Conservation (phyloP, 495 filamentous ascomycete species). For the Viridothelium virens region DNA sequence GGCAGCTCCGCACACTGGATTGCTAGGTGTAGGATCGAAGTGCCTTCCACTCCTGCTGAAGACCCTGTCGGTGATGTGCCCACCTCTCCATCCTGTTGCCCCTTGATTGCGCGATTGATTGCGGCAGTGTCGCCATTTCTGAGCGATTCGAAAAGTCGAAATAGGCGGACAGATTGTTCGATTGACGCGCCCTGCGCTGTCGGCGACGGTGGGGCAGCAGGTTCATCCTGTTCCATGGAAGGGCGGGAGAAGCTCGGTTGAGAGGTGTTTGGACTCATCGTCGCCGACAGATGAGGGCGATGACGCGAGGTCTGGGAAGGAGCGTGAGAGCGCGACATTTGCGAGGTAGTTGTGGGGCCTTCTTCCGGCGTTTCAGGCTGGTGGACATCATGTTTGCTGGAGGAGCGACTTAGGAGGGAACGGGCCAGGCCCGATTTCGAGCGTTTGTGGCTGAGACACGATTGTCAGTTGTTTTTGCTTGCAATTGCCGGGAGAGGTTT, state of each 20-base stretch:
- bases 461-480: neutral
- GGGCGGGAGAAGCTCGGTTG: constrained; percentile 12
- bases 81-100: constrained; percentile 36
- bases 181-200: constrained; percentile 51
- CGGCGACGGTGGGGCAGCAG: constrained; percentile 21
- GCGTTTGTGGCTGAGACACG: constrained; percentile 29
- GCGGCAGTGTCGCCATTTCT: constrained; percentile 83
- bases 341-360: constrained; percentile 11
- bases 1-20: constrained; percentile 93
- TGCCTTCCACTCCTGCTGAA: constrained; percentile 56
- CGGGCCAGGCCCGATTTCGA: constrained; percentile 32
- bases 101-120: constrained; percentile 80
- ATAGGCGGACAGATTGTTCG: constrained; percentile 88
- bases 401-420: constrained; percentile 32
- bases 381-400: constrained; percentile 32
- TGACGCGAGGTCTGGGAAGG: constrained; percentile 31
- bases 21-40: constrained; percentile 82
- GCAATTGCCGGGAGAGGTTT: neutral
- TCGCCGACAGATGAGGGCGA: constrained; percentile 37
- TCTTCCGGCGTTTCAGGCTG: constrained; percentile 18
- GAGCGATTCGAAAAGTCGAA: constrained; percentile 86
- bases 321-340: constrained; percentile 32
- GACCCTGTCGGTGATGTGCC: constrained; percentile 33
- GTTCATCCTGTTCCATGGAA: neutral
- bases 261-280: constrained; percentile 29